These are phyloP conservation scores for Teratosphaeria viscida DNA, from an alignment of 2,329 filamentous ascomycete genomes.

Conservation along the genomic window DNA sequence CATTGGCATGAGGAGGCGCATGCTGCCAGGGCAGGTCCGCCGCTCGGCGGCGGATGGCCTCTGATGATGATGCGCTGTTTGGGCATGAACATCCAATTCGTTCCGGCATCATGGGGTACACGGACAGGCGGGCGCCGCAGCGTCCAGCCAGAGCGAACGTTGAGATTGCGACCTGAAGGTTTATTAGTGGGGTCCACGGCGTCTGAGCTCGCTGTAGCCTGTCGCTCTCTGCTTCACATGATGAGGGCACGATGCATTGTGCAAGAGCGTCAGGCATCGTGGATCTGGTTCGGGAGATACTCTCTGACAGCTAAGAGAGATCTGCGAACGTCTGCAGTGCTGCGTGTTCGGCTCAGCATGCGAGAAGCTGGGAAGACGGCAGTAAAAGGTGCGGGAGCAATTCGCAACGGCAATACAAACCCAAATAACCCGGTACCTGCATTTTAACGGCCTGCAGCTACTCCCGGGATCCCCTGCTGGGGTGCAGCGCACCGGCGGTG, in stretches of 20 bases:
- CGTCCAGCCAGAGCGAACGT: neutral
- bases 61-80: neutral
- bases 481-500: neutral
- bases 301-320: neutral
- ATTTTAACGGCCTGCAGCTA: neutral
- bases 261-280: neutral
- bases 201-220: neutral
- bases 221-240: neutral
- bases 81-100: neutral
- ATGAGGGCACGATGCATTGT: neutral
- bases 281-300: neutral
- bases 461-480: neutral
- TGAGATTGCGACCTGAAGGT: neutral
- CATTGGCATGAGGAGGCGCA: neutral
- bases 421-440: conserved; percentile 1
- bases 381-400: neutral
- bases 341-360: neutral
- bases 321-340: neutral
- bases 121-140: neutral
- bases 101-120: neutral
- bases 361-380: neutral
- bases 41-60: neutral
- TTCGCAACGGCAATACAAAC: neutral
- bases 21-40: neutral
- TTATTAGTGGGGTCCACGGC: neutral